Conservation (phyloP, 257 asterid species). For the Ajuga chamaepitys region DNA sequence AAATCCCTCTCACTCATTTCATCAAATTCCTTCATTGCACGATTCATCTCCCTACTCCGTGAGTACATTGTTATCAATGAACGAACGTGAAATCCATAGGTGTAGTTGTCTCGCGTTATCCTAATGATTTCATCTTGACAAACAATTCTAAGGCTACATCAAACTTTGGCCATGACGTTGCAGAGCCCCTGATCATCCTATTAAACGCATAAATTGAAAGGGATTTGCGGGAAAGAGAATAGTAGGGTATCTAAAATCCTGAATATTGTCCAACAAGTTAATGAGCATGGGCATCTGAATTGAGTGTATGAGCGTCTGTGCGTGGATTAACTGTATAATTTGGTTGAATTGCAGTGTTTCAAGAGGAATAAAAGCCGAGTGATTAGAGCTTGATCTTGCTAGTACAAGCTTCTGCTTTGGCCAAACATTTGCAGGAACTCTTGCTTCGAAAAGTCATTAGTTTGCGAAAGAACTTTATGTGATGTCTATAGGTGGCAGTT, state of each 20-base stretch:
- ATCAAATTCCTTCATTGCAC: slow-evolving; percentile 64
- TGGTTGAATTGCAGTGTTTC: slow-evolving; percentile 40
- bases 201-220: slow-evolving; percentile 59
- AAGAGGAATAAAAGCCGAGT: slow-evolving; percentile 35
- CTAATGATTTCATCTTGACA: slow-evolving; percentile 46
- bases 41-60: slow-evolving; percentile 39
- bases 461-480: too few relatives aligned
- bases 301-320: slow-evolving; percentile 55
- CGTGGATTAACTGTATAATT: slow-evolving; percentile 54
- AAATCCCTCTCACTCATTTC: slow-evolving; percentile 62
- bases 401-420: slow-evolving; percentile 10
- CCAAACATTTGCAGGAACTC: slow-evolving; percentile 19
- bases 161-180: slow-evolving; percentile 68
- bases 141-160: slow-evolving; percentile 45
- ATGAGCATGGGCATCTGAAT: slow-evolving; percentile 70
- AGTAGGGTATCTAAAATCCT: slow-evolving; percentile 41
- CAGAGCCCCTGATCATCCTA: slow-evolving; percentile 64
- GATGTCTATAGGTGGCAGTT: too few relatives aligned
- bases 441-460: slow-evolving; percentile 19
- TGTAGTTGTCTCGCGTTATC: slow-evolving; percentile 65
- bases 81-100: slow-evolving; percentile 72
- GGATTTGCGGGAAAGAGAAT: slow-evolving; percentile 49
- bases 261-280: slow-evolving; percentile 49
- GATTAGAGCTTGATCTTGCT: slow-evolving; percentile 17
- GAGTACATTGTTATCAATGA: slow-evolving; percentile 80